These are phyloP conservation scores for Saturnispora sekii DNA, from an alignment of 805 yeast genomes.

Conservation along the genomic window DNA sequence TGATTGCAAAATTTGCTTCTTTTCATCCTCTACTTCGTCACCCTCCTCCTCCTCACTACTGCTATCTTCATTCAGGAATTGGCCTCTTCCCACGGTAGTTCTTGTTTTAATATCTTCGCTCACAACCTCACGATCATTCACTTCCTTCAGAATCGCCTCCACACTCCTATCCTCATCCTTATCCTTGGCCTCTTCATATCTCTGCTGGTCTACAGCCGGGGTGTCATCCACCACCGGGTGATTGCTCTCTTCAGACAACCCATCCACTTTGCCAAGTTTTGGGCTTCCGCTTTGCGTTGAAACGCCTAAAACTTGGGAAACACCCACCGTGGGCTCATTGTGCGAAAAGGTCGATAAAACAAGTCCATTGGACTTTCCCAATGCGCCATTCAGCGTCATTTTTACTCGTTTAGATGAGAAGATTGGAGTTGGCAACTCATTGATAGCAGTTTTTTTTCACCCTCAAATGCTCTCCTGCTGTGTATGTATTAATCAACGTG, in stretches of 20 bases:
- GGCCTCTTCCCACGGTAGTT: background rate
- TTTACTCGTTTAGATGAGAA: background rate
- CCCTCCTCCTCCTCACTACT: constrained; percentile 8
- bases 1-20: background rate
- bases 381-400: constrained; percentile 9
- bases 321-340: constrained; percentile 12
- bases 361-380: constrained; percentile 8
- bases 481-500: too few species aligned
- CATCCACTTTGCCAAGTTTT: too few species aligned
- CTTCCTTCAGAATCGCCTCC: background rate
- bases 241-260: too few species aligned
- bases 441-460: too few species aligned
- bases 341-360: constrained; percentile 12
- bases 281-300: background rate
- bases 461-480: too few species aligned
- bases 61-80: constrained; percentile 7
- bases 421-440: too few species aligned
- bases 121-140: background rate
- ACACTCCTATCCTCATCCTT: background rate
- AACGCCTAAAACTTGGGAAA: constrained; percentile 9
- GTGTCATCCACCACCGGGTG: too few species aligned
- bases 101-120: background rate
- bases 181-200: too few species aligned
- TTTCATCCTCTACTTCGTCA: constrained; percentile 14
- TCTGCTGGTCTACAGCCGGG: too few species aligned